Percentiles rank a stretch among this genome's conserved stretches.
phyloP scores from a whole-genome alignment of 2,329 filamentous ascomycete species.

The Coniochaeta sp. region DNA sequence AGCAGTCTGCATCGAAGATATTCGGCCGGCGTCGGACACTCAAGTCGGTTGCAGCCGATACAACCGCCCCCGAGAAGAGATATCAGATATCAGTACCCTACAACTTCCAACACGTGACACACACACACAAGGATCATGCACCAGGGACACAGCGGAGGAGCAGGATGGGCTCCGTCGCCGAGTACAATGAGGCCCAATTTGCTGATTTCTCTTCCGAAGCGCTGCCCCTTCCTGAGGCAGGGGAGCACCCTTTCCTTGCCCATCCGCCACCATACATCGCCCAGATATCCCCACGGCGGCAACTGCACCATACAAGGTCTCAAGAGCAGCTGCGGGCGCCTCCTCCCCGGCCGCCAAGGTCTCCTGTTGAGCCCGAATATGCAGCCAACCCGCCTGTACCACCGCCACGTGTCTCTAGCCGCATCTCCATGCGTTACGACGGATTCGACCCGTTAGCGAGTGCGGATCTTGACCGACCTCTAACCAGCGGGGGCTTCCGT shows the following conservation, averaged over 20 bases:
- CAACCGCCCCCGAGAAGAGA: slow-evolving; percentile 27
- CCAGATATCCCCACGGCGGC: slow-evolving; percentile 22
- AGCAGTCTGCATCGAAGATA: slow-evolving; percentile 41
- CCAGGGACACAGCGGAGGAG: slow-evolving; percentile 31
- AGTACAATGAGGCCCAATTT: slow-evolving; percentile 39
- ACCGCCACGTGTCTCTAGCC: slow-evolving; percentile 50
- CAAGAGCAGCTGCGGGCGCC: slow-evolving; percentile 41
- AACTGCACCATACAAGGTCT: slow-evolving; percentile 37
- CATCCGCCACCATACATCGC: slow-evolving; percentile 19
- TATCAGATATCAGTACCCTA: slow-evolving; percentile 56
- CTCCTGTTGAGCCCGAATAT: slow-evolving; percentile 27
- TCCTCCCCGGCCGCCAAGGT: slow-evolving; percentile 44
- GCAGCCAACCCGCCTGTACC: slow-evolving; percentile 29
- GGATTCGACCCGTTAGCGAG: slow-evolving; percentile 30
- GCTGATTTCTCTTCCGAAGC: slow-evolving; percentile 41
- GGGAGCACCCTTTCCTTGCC: slow-evolving; percentile 8
- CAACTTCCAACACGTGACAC: slow-evolving; percentile 60
- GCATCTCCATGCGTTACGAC: slow-evolving; percentile 38
- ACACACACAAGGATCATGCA: slow-evolving; percentile 45
- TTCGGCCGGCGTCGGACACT: slow-evolving; percentile 40
- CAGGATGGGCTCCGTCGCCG: slow-evolving; percentile 33
- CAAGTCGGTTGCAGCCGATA: slow-evolving; percentile 19
- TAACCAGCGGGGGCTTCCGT: slow-evolving; percentile 37
- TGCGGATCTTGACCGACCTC: slow-evolving; percentile 32
- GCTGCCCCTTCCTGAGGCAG: slow-evolving; percentile 14